Evolutionary conservation across 2,329 filamentous ascomycete species (phyloP).

Genomic region (Ascocoryne sarcoides): DNA sequence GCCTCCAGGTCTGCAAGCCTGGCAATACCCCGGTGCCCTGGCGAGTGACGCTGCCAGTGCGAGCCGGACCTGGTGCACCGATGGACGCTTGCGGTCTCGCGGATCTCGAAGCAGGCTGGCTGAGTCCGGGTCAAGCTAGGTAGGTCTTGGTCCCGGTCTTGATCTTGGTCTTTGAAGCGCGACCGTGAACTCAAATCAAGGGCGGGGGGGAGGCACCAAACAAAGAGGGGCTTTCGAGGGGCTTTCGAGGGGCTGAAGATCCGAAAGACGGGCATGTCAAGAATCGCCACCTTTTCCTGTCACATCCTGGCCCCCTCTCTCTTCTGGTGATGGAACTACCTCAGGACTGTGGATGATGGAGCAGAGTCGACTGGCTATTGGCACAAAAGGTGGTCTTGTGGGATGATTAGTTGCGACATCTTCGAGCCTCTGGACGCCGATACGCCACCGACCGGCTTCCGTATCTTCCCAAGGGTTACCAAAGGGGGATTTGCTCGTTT

Average conservation of each 20-base stretch:
- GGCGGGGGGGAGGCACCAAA: neutral
- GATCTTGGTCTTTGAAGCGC: too few relatives aligned
- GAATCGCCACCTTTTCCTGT: neutral
- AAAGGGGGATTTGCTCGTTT: neutral
- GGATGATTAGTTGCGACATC: too few relatives aligned
- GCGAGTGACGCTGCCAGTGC: too few relatives aligned
- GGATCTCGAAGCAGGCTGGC: neutral
- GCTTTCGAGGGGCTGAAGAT: constrained; percentile 2
- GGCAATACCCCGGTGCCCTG: too few relatives aligned
- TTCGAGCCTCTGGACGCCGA: neutral
- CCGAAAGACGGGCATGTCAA: neutral
- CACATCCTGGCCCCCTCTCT: neutral
- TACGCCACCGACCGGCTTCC: neutral
- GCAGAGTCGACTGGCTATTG: too few relatives aligned
- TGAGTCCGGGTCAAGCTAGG: too few relatives aligned
- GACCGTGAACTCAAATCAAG: too few relatives aligned
- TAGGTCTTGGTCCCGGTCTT: constrained; percentile 1
- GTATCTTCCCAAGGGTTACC: too few relatives aligned
- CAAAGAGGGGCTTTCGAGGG: neutral
- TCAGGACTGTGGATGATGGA: too few relatives aligned
- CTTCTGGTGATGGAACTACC: too few relatives aligned
- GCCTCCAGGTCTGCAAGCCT: too few relatives aligned
- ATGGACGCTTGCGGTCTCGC: neutral
- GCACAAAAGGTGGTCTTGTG: too few relatives aligned
- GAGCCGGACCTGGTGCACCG: neutral